A percentile compares a stretch with the other conserved stretches of the same genome.
These are phyloP conservation scores for Neonectria faginata DNA, from an alignment of 2,329 filamentous ascomycete species.

Conservation along the genomic window DNA sequence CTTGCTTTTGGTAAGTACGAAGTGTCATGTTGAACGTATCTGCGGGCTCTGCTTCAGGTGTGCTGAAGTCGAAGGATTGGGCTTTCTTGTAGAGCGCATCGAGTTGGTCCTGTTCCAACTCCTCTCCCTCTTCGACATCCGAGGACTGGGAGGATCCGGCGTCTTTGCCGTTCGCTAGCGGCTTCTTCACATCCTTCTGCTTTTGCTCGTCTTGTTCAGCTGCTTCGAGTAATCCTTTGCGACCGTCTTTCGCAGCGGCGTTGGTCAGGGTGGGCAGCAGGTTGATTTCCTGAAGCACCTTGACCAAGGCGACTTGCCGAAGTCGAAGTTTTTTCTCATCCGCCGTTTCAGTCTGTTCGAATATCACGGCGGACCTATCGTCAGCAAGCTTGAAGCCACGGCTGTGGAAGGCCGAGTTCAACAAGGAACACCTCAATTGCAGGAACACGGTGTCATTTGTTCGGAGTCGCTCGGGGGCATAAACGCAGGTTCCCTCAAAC, in stretches of 20 bases:
- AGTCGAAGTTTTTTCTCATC: conserved; percentile 88
- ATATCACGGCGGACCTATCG: conserved; percentile 79
- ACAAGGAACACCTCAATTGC: conserved; percentile 82
- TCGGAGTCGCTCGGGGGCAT: conserved; percentile 83
- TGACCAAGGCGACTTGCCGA: conserved; percentile 88
- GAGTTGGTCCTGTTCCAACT: conserved; percentile 94
- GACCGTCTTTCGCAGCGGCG: conserved; percentile 80
- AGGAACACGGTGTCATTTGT: conserved; percentile 96
- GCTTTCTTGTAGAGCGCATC: conserved; percentile 95
- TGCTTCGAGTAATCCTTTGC: conserved; percentile 86
- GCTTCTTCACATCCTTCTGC: conserved; percentile 63
- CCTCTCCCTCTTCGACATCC: conserved; percentile 84
- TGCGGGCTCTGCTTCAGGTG: conserved; percentile 85
- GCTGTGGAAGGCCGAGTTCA: conserved; percentile 78
- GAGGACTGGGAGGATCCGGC: conserved; percentile 67
- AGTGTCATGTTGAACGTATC: conserved; percentile 85
- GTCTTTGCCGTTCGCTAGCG: conserved; percentile 44
- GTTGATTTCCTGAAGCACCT: conserved; percentile 89
- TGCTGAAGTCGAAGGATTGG: conserved; percentile 95
- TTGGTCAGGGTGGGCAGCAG: conserved; percentile 81
- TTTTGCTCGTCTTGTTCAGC: conserved; percentile 88
- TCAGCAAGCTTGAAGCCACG: conserved; percentile 69
- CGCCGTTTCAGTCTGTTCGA: conserved; percentile 84
- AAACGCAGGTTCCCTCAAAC: conserved; percentile 91
- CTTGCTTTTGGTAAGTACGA: conserved; percentile 94